Conservation (phyloP, 805 yeast genomes). For the Candida ponderosae region DNA sequence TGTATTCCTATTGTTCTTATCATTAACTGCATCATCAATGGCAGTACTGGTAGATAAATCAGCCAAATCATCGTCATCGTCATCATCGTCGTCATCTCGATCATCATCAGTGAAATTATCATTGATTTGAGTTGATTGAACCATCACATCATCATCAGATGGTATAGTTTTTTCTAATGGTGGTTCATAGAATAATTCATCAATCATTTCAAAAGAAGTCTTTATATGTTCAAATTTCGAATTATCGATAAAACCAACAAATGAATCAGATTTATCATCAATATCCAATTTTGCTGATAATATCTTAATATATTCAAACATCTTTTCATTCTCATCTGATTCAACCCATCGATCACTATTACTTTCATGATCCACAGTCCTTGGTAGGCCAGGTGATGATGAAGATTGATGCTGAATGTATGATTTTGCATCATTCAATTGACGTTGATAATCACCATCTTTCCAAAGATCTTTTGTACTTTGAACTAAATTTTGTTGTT, state of each 20-base stretch:
- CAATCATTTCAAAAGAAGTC: conserved; percentile 23
- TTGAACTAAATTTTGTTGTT: conserved; percentile 21
- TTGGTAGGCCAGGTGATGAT: conserved; percentile 5
- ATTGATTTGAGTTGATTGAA: background rate
- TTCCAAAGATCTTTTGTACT: conserved; percentile 51
- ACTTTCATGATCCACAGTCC: conserved; percentile 13
- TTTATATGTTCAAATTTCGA: conserved; percentile 16
- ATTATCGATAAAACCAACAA: conserved; percentile 14
- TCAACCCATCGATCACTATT: conserved; percentile 32
- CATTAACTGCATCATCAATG: too few relatives aligned
- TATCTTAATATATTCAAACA: conserved; percentile 26
- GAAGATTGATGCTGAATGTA: conserved; percentile 20
- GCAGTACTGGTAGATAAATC: conserved; percentile 6
- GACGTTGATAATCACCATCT: conserved; percentile 48
- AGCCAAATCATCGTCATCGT: conserved; percentile 5
- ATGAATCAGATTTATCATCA: conserved; percentile 9
- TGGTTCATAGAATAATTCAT: conserved; percentile 23
- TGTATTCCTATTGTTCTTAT: too few relatives aligned
- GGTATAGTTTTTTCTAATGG: too few relatives aligned
- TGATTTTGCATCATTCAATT: conserved; percentile 25
- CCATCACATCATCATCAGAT: background rate
- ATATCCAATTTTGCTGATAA: too few relatives aligned
- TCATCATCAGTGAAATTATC: conserved; percentile 2
- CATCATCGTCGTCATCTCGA: conserved; percentile 6
- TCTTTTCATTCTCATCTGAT: conserved; percentile 25